Evolutionary conservation across 2,329 filamentous ascomycete species (phyloP).

Genomic region (Tolypocladium inflatum): DNA sequence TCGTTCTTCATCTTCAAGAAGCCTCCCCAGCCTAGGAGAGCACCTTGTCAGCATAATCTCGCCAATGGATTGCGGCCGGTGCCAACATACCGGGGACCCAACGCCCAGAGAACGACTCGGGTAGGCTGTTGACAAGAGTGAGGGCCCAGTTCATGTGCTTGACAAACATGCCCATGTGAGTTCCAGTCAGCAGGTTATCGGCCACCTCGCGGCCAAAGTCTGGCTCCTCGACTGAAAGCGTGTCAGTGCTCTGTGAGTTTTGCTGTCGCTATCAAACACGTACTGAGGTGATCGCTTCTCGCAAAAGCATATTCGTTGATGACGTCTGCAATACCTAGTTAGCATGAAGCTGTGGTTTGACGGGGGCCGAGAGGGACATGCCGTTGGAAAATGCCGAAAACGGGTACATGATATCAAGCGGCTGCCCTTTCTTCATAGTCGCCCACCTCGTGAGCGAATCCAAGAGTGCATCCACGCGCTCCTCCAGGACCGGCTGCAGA

Average conservation of each 20-base stretch:
- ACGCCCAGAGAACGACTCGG: conserved; percentile 23
- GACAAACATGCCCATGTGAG: conserved; percentile 25
- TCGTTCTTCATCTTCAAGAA: conserved; percentile 29
- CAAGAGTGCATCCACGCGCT: conserved; percentile 23
- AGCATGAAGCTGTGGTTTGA: conserved; percentile 1
- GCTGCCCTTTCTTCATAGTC: conserved; percentile 12
- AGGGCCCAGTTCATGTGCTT: conserved; percentile 27
- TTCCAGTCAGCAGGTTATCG: conserved; percentile 25
- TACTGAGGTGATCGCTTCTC: conserved; percentile 21
- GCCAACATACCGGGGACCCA: conserved; percentile 17
- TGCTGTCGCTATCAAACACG: neutral
- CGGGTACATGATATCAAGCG: conserved; percentile 25
- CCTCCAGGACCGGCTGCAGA: conserved; percentile 26
- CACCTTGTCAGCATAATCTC: conserved; percentile 6
- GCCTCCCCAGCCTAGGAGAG: conserved; percentile 21
- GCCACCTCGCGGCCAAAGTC: conserved; percentile 26
- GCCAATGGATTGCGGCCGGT: conserved; percentile 5
- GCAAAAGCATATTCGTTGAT: conserved; percentile 31
- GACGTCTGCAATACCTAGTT: conserved; percentile 17
- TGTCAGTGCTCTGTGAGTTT: neutral
- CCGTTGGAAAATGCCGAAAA: conserved; percentile 29
- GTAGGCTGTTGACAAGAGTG: conserved; percentile 22
- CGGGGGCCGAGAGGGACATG: conserved; percentile 1
- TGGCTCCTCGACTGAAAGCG: conserved; percentile 17
- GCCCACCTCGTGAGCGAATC: conserved; percentile 19